Evolutionary conservation across 768 basidiomycete genomes (phyloP).

Genomic region (Tulasnella sp.): DNA sequence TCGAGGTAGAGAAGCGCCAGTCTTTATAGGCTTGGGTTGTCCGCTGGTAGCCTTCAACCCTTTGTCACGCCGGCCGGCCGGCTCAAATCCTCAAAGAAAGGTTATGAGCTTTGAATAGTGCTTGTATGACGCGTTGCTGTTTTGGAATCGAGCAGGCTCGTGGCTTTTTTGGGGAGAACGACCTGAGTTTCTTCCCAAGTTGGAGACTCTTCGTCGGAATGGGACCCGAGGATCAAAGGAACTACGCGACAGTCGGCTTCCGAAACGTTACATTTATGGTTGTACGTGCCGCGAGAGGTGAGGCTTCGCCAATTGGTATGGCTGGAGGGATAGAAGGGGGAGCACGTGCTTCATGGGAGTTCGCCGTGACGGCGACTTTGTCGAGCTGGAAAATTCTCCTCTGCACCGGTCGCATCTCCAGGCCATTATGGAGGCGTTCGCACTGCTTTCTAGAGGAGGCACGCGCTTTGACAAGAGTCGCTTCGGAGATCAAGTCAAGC

Average conservation of each 20-base stretch:
- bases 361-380: neutral
- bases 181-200: neutral
- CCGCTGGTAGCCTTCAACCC: neutral
- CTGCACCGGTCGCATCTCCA: neutral
- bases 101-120: neutral
- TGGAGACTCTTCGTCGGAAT: neutral
- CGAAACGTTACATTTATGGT: neutral
- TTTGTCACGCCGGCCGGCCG: neutral
- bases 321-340: neutral
- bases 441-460: constrained; percentile 80
- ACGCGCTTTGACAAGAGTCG: constrained; percentile 68
- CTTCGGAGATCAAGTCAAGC: constrained; percentile 57
- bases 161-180: neutral
- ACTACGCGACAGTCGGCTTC: neutral
- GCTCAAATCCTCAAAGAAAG: neutral
- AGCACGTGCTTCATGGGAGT: neutral
- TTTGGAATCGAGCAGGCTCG: neutral
- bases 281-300: neutral
- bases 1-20: too few relatives aligned
- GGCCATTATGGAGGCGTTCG: constrained; percentile 80
- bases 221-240: neutral
- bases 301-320: neutral
- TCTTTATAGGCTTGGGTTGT: neutral
- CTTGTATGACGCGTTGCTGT: neutral
- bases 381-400: neutral